Evolutionary conservation across 2,329 filamentous ascomycete genomes (phyloP).

Genomic region (Hawksworthiomyces lignivorus): DNA sequence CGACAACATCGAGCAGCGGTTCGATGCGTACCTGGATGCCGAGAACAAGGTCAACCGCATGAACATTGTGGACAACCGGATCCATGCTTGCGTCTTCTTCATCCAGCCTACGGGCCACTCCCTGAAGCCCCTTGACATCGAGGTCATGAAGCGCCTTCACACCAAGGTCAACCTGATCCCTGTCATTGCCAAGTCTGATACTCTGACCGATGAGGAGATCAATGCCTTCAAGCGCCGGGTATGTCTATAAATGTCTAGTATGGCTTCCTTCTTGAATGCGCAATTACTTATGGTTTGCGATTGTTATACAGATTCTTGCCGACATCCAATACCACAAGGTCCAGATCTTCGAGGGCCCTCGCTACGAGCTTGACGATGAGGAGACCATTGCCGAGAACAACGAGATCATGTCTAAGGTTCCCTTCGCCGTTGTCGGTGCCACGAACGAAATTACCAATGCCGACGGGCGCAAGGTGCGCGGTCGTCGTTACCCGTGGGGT

Average conservation of each 20-base stretch:
- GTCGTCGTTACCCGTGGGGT: slow-evolving; percentile 95
- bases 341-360: slow-evolving; percentile 97
- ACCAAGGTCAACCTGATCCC: slow-evolving; percentile 99
- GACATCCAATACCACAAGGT: slow-evolving; percentile 97
- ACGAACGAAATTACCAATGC: slow-evolving; percentile 87
- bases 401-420: slow-evolving; percentile 99
- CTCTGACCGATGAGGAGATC: slow-evolving; percentile 95
- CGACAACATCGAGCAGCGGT: slow-evolving; percentile 99
- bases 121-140: slow-evolving; percentile 95
- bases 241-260: too few species aligned
- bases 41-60: slow-evolving; percentile 99
- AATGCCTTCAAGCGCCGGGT: slow-evolving; percentile 91
- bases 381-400: slow-evolving; percentile 99
- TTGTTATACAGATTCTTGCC: slow-evolving; percentile 66
- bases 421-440: slow-evolving; percentile 94
- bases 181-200: slow-evolving; percentile 98
- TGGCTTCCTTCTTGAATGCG: neutral
- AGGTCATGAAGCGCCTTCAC: slow-evolving; percentile 98
- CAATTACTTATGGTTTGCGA: too few species aligned
- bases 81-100: slow-evolving; percentile 98
- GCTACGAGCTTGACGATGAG: slow-evolving; percentile 97
- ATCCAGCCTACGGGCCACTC: slow-evolving; percentile 98
- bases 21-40: slow-evolving; percentile 94
- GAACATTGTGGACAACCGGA: slow-evolving; percentile 99
- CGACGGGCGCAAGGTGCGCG: slow-evolving; percentile 91